phyloP scores from a whole-genome alignment of 179 eudicot species.

The Carnegiea gigantea region DNA sequence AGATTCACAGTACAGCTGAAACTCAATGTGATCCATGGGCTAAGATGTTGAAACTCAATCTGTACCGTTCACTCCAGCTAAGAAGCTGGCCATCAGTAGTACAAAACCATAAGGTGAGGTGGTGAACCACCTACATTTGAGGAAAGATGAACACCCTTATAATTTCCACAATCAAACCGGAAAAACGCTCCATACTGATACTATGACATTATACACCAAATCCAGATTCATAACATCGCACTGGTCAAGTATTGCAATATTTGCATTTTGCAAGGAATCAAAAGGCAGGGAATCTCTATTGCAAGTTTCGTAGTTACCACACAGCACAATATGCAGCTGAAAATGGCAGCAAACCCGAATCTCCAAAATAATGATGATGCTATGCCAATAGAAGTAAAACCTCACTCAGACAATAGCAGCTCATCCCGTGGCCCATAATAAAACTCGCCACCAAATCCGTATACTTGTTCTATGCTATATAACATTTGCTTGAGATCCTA shows the following conservation, averaged over 20 bases:
- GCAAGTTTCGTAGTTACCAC: constrained; percentile 8
- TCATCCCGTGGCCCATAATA: constrained; percentile 52
- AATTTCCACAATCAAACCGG: too few species aligned
- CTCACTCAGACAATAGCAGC: constrained; percentile 34
- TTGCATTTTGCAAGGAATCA: background rate
- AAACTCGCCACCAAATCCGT: constrained; percentile 55
- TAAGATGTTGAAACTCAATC: too few species aligned
- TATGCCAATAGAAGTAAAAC: background rate
- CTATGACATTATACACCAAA: too few species aligned
- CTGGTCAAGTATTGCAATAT: background rate
- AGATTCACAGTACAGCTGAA: too few species aligned
- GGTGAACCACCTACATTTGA: too few species aligned
- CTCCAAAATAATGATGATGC: constrained; percentile 17
- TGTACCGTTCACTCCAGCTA: too few species aligned
- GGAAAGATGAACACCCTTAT: too few species aligned
- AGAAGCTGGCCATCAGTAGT: too few species aligned
- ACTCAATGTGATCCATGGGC: too few species aligned
- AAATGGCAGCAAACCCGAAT: constrained; percentile 16
- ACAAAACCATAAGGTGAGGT: too few species aligned
- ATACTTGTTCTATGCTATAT: constrained; percentile 29
- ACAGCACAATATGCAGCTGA: constrained; percentile 5
- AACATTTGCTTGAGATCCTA: constrained; percentile 29
- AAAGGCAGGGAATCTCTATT: background rate
- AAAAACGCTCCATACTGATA: too few species aligned
- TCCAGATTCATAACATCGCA: background rate